Percentiles rank a stretch among this genome's conserved stretches.
These are phyloP conservation scores for Ganoderma boninense DNA, from an alignment of 1,284 basidiomycete genomes.

Conservation along the genomic window DNA sequence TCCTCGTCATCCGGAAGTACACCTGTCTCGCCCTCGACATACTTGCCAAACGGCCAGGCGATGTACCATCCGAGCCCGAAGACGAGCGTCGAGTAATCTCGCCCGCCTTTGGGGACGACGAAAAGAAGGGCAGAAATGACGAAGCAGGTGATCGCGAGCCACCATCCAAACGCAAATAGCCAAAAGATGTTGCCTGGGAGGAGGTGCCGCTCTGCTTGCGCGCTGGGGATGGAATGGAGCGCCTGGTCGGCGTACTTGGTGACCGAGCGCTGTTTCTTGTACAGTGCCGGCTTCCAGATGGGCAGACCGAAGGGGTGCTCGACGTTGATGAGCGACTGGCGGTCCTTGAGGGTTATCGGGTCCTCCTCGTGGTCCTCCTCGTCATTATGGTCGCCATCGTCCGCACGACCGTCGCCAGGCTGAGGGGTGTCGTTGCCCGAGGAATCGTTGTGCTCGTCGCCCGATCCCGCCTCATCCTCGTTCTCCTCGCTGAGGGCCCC, in stretches of 20 bases:
- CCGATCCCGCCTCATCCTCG: constrained; percentile 41
- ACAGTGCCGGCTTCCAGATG: constrained; percentile 99
- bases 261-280: constrained; percentile 97
- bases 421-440: constrained; percentile 29
- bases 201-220: constrained; percentile 90
- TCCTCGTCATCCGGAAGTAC: constrained; percentile 54
- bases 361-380: constrained; percentile 70
- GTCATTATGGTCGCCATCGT: constrained; percentile 45
- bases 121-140: constrained; percentile 75
- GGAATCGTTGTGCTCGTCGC: constrained; percentile 31
- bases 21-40: constrained; percentile 88
- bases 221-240: constrained; percentile 91
- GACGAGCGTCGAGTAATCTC: constrained; percentile 86
- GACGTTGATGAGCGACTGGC: constrained; percentile 98
- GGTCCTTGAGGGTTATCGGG: constrained; percentile 94
- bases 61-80: constrained; percentile 97
- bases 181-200: constrained; percentile 95
- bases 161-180: constrained; percentile 90
- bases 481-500: constrained; percentile 55
- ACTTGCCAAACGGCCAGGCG: constrained; percentile 98
- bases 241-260: constrained; percentile 96
- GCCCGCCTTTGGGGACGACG: constrained; percentile 81
- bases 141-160: constrained; percentile 84
- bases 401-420: constrained; percentile 26
- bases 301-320: constrained; percentile 99